Evolutionary conservation across 768 basidiomycete genomes (phyloP), one percentile per base, ranked within the genome.

Genomic region (Rhodotorula babjevae): DNA sequence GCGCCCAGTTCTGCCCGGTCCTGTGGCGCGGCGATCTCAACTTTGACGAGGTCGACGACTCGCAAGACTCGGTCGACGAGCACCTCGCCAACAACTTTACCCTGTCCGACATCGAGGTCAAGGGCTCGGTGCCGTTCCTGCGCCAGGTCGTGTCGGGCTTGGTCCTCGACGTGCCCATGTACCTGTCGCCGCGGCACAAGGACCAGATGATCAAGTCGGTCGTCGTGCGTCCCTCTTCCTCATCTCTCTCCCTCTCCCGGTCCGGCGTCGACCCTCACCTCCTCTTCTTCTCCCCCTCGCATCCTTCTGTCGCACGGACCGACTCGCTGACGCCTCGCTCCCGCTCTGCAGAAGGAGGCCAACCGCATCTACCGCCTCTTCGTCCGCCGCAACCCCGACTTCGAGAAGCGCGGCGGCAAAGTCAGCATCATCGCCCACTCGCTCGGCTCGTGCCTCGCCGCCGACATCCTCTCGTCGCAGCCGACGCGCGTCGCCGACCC

Each of bases 331-430:
- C 9, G 11, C 12, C 5, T 33, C 36, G 10, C 19, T 0, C 3
- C 29, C 33, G 33, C 14, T 5, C 23, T 18, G 31, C 61, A 69
- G 67, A 50, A 60, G 23, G 78, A 79, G 40, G 70, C 75, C 16
- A 79, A 79, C 60, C 65, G 77, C 27, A 73, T 79, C 60, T 78
- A 78, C 61, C 68, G 69, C 16, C 67, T 79, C 23, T 79, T 78
- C 66, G 62, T 64, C 29, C 40, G 69, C 15, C 78, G 78, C 9
- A 79, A 79, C 62, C 78, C 78, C 11, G 61, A 53, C n/a, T 79
- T 79, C 57, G 60, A 61, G 44, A 8, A 29, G 44, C 40, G 36
- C 42, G 60, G 53, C 33, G 77, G 77, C 57, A 75, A 74, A 21
- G 78, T 79, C 29, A 73, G 70, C 19, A 69, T 79, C 65, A 79